Evolutionary conservation across 352 stramenopile species (phyloP), one percentile per base, ranked within the genome.

Genomic region (Phytopythium sindhum): DNA sequence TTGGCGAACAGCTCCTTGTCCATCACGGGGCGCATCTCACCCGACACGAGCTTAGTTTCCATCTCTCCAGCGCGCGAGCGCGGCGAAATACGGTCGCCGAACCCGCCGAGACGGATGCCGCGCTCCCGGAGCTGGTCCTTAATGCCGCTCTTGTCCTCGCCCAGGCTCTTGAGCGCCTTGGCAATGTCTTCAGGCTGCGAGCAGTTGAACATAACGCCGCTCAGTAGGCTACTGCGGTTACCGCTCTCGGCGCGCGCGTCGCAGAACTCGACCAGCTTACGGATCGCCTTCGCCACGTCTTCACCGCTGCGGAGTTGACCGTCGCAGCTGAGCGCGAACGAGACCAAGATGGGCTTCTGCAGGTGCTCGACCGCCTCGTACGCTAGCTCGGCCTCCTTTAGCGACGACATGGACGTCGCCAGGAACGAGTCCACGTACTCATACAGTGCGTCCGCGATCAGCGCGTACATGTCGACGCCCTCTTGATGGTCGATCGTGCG

Each of bases 191-290:
- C 93, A 0, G 93, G 93, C 52, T 97, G 88, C 59, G 77, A 92
- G 65, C 90, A 98, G 69, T 97, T 98, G 65, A 98, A 97, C 17
- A 98, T 64, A 37, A 98, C 75, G 45, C 65, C 90, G 28, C 75
- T 67, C 4, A 97, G 68, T 64, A 64, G 61, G 47, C 60, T 85
- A 61, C 21, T 60, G 12, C 58, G 53, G 12, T 64, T 63, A 10
- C 14, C 42, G 29, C 73, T 45, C 28, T 26, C 44, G 21, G 37
- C 59, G 23, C 54, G 24, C 26, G 66, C 50, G n/a, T 57, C 60
- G 45, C 66, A 72, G 53, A 86, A 87, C n/a, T 77, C 71, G 24
- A 86, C 39, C 39, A 89, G 54, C 60, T 71, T 66, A 42, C 64
- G 56, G 42, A 96, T 77, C 9, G 74, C 79, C 35, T 87, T 65